These are phyloP conservation scores for Skeletonema menzelii DNA, from an alignment of 108 stramenopile species.

Conservation along the genomic window DNA sequence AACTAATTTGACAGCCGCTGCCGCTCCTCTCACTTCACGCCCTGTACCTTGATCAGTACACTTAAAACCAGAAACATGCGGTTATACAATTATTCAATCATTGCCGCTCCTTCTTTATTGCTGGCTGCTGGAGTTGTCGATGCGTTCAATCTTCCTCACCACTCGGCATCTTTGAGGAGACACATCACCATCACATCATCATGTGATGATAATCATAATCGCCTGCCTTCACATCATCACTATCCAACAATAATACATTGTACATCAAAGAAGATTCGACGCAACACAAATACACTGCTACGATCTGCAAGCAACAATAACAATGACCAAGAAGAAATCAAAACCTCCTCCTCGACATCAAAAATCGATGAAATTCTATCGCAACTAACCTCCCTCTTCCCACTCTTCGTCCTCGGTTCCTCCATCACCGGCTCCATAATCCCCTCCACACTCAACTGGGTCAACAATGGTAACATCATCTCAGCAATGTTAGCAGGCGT, in stretches of 20 bases:
- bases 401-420: conserved; percentile 78
- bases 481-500: conserved; percentile 68
- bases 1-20: no score
- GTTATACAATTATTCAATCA: background rate
- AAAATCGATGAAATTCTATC: conserved; percentile 64
- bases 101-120: background rate
- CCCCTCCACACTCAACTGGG: conserved; percentile 73
- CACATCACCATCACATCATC: background rate
- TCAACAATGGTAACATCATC: conserved; percentile 71
- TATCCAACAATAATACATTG: background rate
- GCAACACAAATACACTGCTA: background rate
- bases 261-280: background rate
- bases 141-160: background rate
- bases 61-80: background rate
- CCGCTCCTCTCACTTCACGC: no score
- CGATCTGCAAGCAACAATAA: background rate
- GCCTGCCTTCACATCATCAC: background rate
- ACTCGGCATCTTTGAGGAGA: background rate
- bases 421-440: conserved; percentile 58
- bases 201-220: no score
- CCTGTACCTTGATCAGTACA: no score
- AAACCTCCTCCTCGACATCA: background rate
- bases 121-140: background rate
- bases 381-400: conserved; percentile 78
- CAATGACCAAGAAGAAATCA: background rate